Base-by-base conservation (phyloP, 2,329 filamentous ascomycete species). In the Colletotrichum lini region DNA sequence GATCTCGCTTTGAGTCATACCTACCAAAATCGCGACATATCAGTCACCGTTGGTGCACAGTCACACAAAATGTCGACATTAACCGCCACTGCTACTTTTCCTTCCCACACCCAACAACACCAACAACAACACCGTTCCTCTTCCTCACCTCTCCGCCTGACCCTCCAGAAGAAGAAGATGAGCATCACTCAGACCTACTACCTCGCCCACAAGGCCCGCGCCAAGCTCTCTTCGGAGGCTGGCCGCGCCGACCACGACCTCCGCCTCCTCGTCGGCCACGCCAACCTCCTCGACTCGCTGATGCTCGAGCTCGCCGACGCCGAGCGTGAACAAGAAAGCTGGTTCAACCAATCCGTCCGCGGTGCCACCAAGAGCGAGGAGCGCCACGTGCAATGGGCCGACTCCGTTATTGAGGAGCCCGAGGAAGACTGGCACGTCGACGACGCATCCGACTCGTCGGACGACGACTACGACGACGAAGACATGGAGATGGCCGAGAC, bases 151-250 rank as follows among this genome's bases (percentile, higher is more conserved):
- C 82, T 84, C 75, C 74, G 80, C 72, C 64, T 74, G 50, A 77
- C 80, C 47, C 76, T 77, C 23, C 79, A 77, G 40, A 84, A 85
- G 82, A 88, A 93, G 86, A 95, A 93, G 85, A 98, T 98, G 96
- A 97, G 93, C 82, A 93, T 98, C 86, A 97, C 96, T 38, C 95
- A 98, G 85, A 98, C 96, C 73, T 99, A 98, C 92, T 98, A 94
- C 87, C 93, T 98, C 78, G 96, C 96, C 81, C 95, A 98, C 88
- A 96, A 95, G 84, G 96, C 96, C 81, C 92, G 96, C 82, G 93
- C 92, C 78, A 99, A 99, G 94, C 95, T 99, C 80, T 95, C 95
- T 75, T 90, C 89, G 75, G 96, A 98, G 86, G 96, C 96, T 86
- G 91, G 92, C 83, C 92, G 93, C 79, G 88, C 94, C 78, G 96